Percentiles rank a stretch among this genome's conserved stretches.
Evolutionary conservation across 441 rosid species (phyloP).

Genomic region (Manihot esculenta): DNA sequence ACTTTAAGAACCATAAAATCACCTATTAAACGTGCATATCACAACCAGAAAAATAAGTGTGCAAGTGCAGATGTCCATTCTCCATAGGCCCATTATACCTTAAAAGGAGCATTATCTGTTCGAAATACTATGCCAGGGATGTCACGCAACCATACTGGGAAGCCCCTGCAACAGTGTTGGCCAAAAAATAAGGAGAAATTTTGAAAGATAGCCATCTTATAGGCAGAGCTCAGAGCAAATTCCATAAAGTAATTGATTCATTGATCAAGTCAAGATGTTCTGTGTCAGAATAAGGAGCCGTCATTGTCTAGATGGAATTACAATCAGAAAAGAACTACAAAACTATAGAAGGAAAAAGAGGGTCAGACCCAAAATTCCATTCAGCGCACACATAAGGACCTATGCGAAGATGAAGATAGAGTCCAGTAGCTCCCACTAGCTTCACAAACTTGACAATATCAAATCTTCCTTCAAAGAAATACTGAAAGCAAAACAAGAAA

Average conservation of each 20-base stretch:
- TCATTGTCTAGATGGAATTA: neutral
- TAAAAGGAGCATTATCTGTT: slow-evolving; percentile 34
- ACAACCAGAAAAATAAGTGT: slow-evolving; percentile 4
- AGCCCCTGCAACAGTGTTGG: slow-evolving; percentile 25
- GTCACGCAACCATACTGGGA: slow-evolving; percentile 30
- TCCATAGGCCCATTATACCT: slow-evolving; percentile 21
- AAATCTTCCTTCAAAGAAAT: slow-evolving; percentile 64
- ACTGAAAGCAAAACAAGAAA: slow-evolving; percentile 37
- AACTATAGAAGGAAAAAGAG: slow-evolving; percentile 19
- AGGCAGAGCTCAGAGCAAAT: neutral
- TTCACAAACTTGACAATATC: slow-evolving; percentile 78
- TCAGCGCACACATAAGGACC: slow-evolving; percentile 93
- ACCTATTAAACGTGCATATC: neutral
- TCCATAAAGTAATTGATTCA: neutral
- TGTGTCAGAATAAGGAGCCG: neutral
- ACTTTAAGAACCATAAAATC: too few species aligned
- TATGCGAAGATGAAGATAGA: slow-evolving; percentile 74
- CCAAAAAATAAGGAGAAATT: neutral
- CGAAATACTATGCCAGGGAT: slow-evolving; percentile 32
- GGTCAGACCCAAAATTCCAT: slow-evolving; percentile 78
- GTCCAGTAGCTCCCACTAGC: slow-evolving; percentile 59
- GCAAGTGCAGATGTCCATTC: neutral
- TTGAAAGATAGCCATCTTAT: neutral
- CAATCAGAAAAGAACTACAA: neutral
- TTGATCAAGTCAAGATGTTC: too few species aligned